Evolutionary conservation across 345 rosid species (phyloP).

Genomic region (Erysimum cheiranthoides): DNA sequence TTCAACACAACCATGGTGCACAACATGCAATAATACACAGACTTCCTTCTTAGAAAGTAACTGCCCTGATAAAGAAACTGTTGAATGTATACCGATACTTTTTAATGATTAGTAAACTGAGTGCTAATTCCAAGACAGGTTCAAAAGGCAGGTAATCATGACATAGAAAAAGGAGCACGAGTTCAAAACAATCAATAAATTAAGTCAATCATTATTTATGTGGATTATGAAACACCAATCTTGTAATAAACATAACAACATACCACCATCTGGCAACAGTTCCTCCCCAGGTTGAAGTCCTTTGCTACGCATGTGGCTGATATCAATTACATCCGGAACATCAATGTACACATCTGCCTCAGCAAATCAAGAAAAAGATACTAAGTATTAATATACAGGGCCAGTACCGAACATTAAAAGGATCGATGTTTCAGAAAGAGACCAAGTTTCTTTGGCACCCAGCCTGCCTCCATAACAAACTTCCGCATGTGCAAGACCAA

Average conservation of each 20-base stretch:
- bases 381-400: slow-evolving; percentile 29
- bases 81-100: background rate
- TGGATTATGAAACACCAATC: slow-evolving; percentile 23
- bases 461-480: slow-evolving; percentile 95
- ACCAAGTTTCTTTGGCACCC: slow-evolving; percentile 99
- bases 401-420: slow-evolving; percentile 27
- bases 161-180: background rate
- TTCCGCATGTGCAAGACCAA: slow-evolving; percentile 97
- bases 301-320: slow-evolving; percentile 93
- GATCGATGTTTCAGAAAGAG: slow-evolving; percentile 30
- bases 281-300: slow-evolving; percentile 97
- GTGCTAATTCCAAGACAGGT: slow-evolving; percentile 5
- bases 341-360: slow-evolving; percentile 87
- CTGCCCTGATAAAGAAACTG: background rate
- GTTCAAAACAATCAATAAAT: slow-evolving; percentile 11
- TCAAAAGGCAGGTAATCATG: background rate
- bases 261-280: slow-evolving; percentile 83
- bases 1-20: background rate
- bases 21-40: slow-evolving; percentile 5
- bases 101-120: background rate
- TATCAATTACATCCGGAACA: slow-evolving; percentile 94
- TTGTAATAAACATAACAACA: slow-evolving; percentile 22
- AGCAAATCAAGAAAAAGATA: slow-evolving; percentile 22
- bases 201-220: background rate
- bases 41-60: background rate